A percentile compares a stretch with the other conserved stretches of the same genome.
Conservation (phyloP, 352 stramenopile species). For the Phytophthora melonis region DNA sequence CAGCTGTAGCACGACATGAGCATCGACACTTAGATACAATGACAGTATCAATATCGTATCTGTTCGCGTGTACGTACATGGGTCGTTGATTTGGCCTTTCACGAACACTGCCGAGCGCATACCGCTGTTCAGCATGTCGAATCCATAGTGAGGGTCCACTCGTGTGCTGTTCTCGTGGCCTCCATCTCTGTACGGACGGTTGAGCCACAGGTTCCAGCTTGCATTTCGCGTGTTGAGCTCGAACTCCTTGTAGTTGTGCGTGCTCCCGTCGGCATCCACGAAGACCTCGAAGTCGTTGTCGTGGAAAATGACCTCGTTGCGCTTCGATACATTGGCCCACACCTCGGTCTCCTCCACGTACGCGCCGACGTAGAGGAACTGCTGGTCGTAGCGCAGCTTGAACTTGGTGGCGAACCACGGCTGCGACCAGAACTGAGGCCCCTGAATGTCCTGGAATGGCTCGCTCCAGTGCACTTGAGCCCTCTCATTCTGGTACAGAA, state of each 20-base stretch:
- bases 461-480: conserved; percentile 60
- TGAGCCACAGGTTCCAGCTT: conserved; percentile 91
- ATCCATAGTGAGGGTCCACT: conserved; percentile 69
- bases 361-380: conserved; percentile 77
- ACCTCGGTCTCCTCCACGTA: conserved; percentile 72
- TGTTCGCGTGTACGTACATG: conserved; percentile 32
- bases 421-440: conserved; percentile 61
- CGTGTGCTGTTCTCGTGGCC: conserved; percentile 86
- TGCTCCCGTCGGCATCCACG: conserved; percentile 77
- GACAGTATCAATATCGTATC: not conserved
- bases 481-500: conserved; percentile 72
- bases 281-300: conserved; percentile 95
- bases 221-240: conserved; percentile 91
- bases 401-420: conserved; percentile 79
- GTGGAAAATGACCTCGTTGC: conserved; percentile 79
- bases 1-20: conserved; percentile 19
- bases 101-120: conserved; percentile 63
- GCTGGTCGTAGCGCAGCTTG: conserved; percentile 80
- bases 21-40: not conserved
- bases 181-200: conserved; percentile 86
- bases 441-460: conserved; percentile 76
- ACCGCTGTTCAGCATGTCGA: conserved; percentile 69
- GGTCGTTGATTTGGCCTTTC: conserved; percentile 70
- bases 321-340: conserved; percentile 73
- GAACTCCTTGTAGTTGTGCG: conserved; percentile 93